Percentiles rank a stretch among this genome's conserved stretches.
Conservation (phyloP, 495 filamentous ascomycete species). For the Penicillium ucsense region DNA sequence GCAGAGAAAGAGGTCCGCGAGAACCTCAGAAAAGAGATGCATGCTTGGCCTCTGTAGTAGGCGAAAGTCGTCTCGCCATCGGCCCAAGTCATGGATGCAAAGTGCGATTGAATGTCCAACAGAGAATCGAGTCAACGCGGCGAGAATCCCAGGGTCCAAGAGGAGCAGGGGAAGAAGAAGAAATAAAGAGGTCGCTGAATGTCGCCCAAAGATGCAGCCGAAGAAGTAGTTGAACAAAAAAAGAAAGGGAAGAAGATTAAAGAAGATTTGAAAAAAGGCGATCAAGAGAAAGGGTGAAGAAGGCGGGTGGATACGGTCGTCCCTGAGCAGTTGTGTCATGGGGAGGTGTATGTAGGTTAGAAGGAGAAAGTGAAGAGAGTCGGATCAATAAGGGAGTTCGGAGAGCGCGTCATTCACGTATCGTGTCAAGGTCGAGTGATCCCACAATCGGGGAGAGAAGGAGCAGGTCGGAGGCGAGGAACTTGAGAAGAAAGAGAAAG, state of each 20-base stretch:
- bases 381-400: constrained; percentile 2
- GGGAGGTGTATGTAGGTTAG: background rate
- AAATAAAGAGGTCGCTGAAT: constrained; percentile 8
- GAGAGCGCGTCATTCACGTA: constrained; percentile 14
- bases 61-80: too few relatives aligned
- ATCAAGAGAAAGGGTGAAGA: background rate
- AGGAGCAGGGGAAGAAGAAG: constrained; percentile 1
- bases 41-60: too few relatives aligned
- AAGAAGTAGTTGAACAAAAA: background rate
- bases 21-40: too few relatives aligned
- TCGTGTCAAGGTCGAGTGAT: constrained; percentile 3
- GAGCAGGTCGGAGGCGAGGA: background rate
- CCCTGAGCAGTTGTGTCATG: background rate
- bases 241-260: constrained; percentile 2
- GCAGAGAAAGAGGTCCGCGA: too few relatives aligned
- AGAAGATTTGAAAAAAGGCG: constrained; percentile 1
- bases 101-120: background rate
- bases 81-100: too few relatives aligned
- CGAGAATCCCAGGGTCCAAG: constrained; percentile 12
- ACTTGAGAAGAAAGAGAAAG: constrained; percentile 9
- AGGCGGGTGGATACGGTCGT: background rate
- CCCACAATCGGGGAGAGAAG: constrained; percentile 8
- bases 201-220: background rate
- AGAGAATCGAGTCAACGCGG: background rate
- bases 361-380: background rate